These are phyloP conservation scores for Haemoproteus tartakovskyi DNA, from an alignment of 169 alveolate species.

Conservation along the genomic window DNA sequence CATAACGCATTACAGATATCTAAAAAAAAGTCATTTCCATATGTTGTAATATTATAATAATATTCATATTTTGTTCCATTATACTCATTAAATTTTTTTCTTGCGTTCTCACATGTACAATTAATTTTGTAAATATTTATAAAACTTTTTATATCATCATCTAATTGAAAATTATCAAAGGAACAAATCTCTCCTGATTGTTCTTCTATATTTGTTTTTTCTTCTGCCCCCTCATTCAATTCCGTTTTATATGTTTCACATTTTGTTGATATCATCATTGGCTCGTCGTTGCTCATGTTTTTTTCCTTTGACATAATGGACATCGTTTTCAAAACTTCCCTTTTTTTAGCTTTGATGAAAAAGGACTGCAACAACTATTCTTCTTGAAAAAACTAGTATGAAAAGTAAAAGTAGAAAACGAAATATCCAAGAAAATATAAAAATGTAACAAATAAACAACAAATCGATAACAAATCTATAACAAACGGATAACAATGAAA, in stretches of 20 bases:
- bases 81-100: constrained; percentile 40
- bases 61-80: constrained; percentile 40
- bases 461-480: too few relatives aligned
- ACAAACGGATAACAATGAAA: too few relatives aligned
- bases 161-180: too few relatives aligned
- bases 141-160: constrained; percentile 40
- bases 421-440: too few relatives aligned
- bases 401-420: too few relatives aligned
- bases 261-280: constrained; percentile 47
- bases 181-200: too few relatives aligned
- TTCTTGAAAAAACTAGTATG: too few relatives aligned
- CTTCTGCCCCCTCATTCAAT: constrained; percentile 35
- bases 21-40: constrained; percentile 53
- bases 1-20: constrained; percentile 58
- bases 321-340: too few relatives aligned
- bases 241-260: constrained; percentile 29
- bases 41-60: constrained; percentile 45
- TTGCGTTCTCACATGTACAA: constrained; percentile 60
- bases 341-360: too few relatives aligned
- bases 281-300: constrained; percentile 33
- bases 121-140: constrained; percentile 47
- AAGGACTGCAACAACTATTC: too few relatives aligned
- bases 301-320: constrained; percentile 41
- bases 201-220: neutral
- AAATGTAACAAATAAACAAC: too few relatives aligned